Evolutionary conservation across 768 basidiomycete species (phyloP), one percentile per base, ranked within the genome.

Genomic region (Suillus discolor): DNA sequence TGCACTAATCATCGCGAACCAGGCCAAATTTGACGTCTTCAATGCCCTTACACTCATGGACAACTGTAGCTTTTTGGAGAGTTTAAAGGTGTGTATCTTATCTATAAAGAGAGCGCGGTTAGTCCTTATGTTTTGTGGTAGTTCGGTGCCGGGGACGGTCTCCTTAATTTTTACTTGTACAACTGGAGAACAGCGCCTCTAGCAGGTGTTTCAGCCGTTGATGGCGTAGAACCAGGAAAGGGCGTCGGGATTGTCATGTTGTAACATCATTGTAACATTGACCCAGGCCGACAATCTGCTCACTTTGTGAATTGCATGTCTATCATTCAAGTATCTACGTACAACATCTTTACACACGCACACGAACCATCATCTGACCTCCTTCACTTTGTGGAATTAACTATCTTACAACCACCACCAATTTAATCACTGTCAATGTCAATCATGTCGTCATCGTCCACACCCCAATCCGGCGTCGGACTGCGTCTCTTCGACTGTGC

Each of bases 11-110:
- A 77, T 96, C 61, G 96, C 96, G 1, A 86, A 91, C 65, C 84
- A 89, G 62, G 91, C 92, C 57, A 89, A 89, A 47, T 98, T 99
- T 72, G 97, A 99, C 74, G 97, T 99, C 16, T 89, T 99, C 78
- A 99, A 99, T 76, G 93, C 93, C 1, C 77, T 99, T 72, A 96
- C 96, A 18, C 76, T 97, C 69, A 95, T 98, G 91, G 97, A 99
- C 76, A 99, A 98, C 76, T 83, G 87, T 63, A 74, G 84, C 55
- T 89, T 99, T 77, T 75, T 99, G 62, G 80, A 86, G 39, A 93
- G 96, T 62, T 84, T 97, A 62, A 94, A 93, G 87, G 95, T 91
- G 70, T 61, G 82, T 69, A 51, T 60, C 57, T 44, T 59, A 15
- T 66, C 20, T 6, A 13, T 31, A 6, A 60, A 60, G 6, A 18